These are phyloP conservation scores for Arthrobotrys megalospora DNA, from an alignment of 2,329 filamentous ascomycete species.

Conservation along the genomic window DNA sequence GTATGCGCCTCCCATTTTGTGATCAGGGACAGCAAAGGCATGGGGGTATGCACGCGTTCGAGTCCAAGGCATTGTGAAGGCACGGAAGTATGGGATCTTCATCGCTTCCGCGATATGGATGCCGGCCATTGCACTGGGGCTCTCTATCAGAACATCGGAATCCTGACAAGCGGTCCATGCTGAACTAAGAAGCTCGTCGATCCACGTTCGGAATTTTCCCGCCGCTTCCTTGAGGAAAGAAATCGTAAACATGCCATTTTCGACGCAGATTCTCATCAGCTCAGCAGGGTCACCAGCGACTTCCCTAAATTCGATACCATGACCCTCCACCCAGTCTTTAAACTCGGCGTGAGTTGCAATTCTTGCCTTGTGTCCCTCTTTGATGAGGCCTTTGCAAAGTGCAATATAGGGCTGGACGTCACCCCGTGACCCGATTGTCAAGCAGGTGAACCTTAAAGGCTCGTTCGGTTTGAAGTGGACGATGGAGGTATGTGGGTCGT, in stretches of 20 bases:
- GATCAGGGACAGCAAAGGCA: constrained; percentile 91
- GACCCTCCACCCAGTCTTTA: constrained; percentile 86
- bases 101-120: constrained; percentile 97
- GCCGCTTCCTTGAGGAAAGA: constrained; percentile 91
- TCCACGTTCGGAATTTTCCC: constrained; percentile 77
- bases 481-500: constrained; percentile 88
- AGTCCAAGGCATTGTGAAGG: constrained; percentile 99
- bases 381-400: constrained; percentile 88
- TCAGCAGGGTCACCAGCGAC: constrained; percentile 93
- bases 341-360: constrained; percentile 97
- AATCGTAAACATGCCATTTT: constrained; percentile 96
- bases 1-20: constrained; percentile 94
- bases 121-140: constrained; percentile 94
- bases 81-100: constrained; percentile 93
- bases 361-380: constrained; percentile 85
- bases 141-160: constrained; percentile 92
- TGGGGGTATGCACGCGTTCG: constrained; percentile 95
- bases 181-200: constrained; percentile 86
- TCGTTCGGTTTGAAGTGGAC: constrained; percentile 89
- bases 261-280: constrained; percentile 94
- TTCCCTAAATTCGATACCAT: constrained; percentile 91
- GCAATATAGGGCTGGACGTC: constrained; percentile 99
- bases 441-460: constrained; percentile 86
- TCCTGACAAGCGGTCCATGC: constrained; percentile 88
- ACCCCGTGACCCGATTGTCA: constrained; percentile 95